Evolutionary conservation across 306 rosid species (phyloP).

Genomic region (Lathyrus sativus): DNA sequence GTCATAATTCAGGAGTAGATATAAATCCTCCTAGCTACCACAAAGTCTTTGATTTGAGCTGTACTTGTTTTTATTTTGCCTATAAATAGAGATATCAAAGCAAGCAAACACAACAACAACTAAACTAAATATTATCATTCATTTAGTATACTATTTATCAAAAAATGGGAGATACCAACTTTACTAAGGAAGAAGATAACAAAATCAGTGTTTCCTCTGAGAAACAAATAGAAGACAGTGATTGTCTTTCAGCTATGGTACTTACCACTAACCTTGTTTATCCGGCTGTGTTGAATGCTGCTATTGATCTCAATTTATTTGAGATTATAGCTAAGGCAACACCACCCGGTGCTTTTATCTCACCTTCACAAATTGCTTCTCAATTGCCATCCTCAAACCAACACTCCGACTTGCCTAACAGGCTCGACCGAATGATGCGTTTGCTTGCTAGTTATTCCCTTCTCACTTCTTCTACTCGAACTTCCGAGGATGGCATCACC

Average conservation of each 20-base stretch:
- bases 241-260: constrained; percentile 19
- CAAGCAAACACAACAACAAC: background rate
- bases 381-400: background rate
- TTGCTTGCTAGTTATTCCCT: constrained; percentile 3
- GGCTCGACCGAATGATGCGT: background rate
- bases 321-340: constrained; percentile 28
- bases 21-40: too few species aligned
- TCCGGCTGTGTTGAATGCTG: constrained; percentile 29
- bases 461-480: background rate
- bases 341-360: constrained; percentile 5
- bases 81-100: background rate
- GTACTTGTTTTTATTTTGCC: background rate
- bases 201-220: background rate
- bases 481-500: background rate
- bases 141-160: too few species aligned
- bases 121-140: too few species aligned
- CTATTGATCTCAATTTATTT: constrained; percentile 40
- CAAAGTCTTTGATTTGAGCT: too few species aligned
- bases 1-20: too few species aligned
- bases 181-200: background rate
- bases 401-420: constrained; percentile 1
- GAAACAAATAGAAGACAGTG: background rate
- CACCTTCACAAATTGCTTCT: constrained; percentile 37
- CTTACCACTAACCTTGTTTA: background rate
- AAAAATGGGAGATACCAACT: constrained; percentile 12